Evolutionary conservation across 148 eudicot species (phyloP).

Genomic region (Cornus florida): DNA sequence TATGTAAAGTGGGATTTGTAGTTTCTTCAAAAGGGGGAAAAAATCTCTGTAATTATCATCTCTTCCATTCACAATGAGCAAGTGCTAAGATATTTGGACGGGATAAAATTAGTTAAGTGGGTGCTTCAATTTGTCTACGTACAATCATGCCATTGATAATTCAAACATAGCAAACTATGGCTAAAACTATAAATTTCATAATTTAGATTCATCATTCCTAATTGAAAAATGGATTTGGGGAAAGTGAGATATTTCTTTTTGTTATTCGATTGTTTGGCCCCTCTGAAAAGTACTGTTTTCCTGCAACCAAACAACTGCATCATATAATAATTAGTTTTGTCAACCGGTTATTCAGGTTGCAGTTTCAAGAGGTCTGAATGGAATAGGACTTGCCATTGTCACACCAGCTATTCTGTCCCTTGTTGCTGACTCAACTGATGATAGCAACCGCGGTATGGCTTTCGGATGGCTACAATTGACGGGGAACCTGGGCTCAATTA

Average conservation of each 20-base stretch:
- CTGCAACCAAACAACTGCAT: not conserved
- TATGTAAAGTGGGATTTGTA: not conserved
- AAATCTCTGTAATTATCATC: no score
- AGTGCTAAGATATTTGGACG: no score
- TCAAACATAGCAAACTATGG: no score
- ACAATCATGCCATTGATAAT: no score
- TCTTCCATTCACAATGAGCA: no score
- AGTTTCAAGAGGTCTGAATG: slow-evolving; percentile 79
- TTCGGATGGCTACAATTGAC: slow-evolving; percentile 85
- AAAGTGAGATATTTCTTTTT: not conserved
- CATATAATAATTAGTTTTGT: slow-evolving; percentile 11
- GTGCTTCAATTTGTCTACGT: no score
- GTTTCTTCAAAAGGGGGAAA: no score
- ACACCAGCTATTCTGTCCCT: slow-evolving; percentile 80
- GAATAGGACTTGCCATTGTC: slow-evolving; percentile 90
- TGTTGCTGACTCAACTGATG: slow-evolving; percentile 89
- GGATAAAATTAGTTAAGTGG: no score
- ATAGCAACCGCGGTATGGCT: slow-evolving; percentile 80
- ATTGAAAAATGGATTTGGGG: not conserved
- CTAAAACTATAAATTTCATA: no score
- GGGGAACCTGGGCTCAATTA: slow-evolving; percentile 66
- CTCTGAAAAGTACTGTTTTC: not conserved
- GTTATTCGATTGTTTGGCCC: not conserved
- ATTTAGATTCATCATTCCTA: no score
- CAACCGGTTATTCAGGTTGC: slow-evolving; percentile 60